Evolutionary conservation across 805 yeast species (phyloP).

Genomic region (Saturnispora ahearnii): DNA sequence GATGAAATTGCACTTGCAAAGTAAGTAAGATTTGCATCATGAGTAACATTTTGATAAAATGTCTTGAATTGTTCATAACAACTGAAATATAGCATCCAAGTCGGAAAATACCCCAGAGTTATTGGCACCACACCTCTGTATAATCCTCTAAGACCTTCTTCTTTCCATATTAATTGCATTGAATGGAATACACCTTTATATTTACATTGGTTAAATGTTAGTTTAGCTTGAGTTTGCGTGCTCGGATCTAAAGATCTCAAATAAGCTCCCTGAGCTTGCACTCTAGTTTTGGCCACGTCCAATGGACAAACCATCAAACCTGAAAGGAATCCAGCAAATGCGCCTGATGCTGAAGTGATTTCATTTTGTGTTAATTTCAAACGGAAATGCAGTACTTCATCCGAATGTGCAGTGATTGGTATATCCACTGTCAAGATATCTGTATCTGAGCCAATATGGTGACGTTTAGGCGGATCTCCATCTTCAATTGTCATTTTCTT

Average conservation of each 20-base stretch:
- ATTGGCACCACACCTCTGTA: constrained; percentile 92
- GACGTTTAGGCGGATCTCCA: constrained; percentile 10
- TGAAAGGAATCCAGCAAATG: constrained; percentile 84
- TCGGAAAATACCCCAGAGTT: constrained; percentile 87
- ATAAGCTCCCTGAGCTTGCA: constrained; percentile 80
- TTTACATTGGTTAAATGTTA: constrained; percentile 22
- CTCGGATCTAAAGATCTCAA: constrained; percentile 16
- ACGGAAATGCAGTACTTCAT: constrained; percentile 10
- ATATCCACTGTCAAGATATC: constrained; percentile 13
- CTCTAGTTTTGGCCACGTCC: constrained; percentile 89
- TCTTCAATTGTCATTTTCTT: not conserved
- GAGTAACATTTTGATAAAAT: constrained; percentile 19
- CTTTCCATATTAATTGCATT: constrained; percentile 51
- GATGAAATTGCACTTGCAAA: constrained; percentile 71
- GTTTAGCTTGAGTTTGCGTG: constrained; percentile 6
- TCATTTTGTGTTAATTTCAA: constrained; percentile 24
- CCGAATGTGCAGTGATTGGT: constrained; percentile 12
- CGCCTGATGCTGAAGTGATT: constrained; percentile 79
- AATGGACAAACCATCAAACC: constrained; percentile 90
- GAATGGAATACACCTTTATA: constrained; percentile 60
- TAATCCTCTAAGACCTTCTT: constrained; percentile 77
- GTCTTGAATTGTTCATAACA: constrained; percentile 75
- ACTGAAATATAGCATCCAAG: constrained; percentile 94
- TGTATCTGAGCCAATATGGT: constrained; percentile 11
- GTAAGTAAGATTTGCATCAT: constrained; percentile 30